Conservation (phyloP, 1,284 basidiomycete genomes). For the Rhodotorula glutinis region DNA sequence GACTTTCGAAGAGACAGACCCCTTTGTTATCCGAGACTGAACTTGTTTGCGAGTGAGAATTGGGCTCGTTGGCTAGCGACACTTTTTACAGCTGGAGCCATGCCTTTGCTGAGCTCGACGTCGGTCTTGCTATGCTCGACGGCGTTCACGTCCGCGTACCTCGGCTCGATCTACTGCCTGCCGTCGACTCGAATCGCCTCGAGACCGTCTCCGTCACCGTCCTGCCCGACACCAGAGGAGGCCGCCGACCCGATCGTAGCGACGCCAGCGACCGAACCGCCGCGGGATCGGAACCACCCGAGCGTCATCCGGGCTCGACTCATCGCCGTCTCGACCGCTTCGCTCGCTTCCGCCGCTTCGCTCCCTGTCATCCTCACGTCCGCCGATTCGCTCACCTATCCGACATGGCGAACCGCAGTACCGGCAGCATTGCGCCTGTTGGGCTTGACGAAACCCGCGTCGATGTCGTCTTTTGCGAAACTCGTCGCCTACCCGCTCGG, state of each 20-base stretch:
- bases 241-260: neutral
- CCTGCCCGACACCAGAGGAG: neutral
- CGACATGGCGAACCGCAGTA: slow-evolving; percentile 22
- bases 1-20: no score
- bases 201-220: neutral
- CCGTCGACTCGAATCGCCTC: slow-evolving; percentile 25
- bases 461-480: slow-evolving; percentile 16
- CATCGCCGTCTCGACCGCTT: slow-evolving; percentile 59
- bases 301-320: slow-evolving; percentile 68
- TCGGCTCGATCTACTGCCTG: slow-evolving; percentile 32
- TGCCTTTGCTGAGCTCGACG: slow-evolving; percentile 2
- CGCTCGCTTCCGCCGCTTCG: slow-evolving; percentile 55
- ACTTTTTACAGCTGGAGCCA: neutral
- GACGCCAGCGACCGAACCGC: neutral
- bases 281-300: slow-evolving; percentile 68
- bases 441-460: slow-evolving; percentile 32
- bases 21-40: no score
- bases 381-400: neutral
- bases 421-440: slow-evolving; percentile 43
- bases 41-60: no score
- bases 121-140: slow-evolving; percentile 17
- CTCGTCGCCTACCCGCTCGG: slow-evolving; percentile 32
- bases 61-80: no score
- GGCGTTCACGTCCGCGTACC: slow-evolving; percentile 28
- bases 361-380: slow-evolving; percentile 22